Evolutionary conservation across 2,329 filamentous ascomycete genomes (phyloP).

Genomic region (Didymella pinodella): DNA sequence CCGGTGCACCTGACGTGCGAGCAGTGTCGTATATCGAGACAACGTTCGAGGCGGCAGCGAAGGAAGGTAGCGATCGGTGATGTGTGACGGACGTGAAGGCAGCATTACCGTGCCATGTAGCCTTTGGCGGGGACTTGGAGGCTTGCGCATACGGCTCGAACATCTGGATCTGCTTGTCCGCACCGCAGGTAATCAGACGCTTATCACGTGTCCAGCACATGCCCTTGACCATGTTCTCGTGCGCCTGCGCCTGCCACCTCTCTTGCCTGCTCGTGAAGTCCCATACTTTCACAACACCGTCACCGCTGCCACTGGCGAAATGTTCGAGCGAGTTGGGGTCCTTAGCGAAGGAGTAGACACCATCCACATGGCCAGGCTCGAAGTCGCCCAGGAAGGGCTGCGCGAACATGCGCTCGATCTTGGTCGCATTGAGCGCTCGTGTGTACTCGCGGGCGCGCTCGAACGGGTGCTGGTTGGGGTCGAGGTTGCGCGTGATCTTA

Average conservation of each 20-base stretch:
- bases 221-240: conserved; percentile 93
- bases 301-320: conserved; percentile 60
- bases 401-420: conserved; percentile 91
- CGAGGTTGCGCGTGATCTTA: conserved; percentile 74
- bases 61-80: conserved; percentile 78
- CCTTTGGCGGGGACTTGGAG: conserved; percentile 72
- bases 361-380: conserved; percentile 90
- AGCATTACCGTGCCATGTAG: conserved; percentile 83
- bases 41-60: conserved; percentile 78
- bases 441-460: conserved; percentile 89
- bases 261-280: conserved; percentile 77
- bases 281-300: conserved; percentile 95
- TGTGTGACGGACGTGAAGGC: conserved; percentile 86
- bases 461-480: conserved; percentile 88
- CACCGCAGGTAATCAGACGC: conserved; percentile 85
- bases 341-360: conserved; percentile 62
- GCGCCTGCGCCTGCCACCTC: conserved; percentile 79
- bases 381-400: conserved; percentile 86
- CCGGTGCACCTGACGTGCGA: conserved; percentile 76
- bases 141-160: conserved; percentile 86
- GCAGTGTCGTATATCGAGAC: conserved; percentile 91
- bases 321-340: conserved; percentile 58
- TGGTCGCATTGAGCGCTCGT: conserved; percentile 81
- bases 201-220: conserved; percentile 87
- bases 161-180: conserved; percentile 86